A percentile compares a stretch with the other conserved stretches of the same genome.
These are phyloP conservation scores for Friedmanniomyces simplex DNA, from an alignment of 495 filamentous ascomycete species.

Conservation along the genomic window DNA sequence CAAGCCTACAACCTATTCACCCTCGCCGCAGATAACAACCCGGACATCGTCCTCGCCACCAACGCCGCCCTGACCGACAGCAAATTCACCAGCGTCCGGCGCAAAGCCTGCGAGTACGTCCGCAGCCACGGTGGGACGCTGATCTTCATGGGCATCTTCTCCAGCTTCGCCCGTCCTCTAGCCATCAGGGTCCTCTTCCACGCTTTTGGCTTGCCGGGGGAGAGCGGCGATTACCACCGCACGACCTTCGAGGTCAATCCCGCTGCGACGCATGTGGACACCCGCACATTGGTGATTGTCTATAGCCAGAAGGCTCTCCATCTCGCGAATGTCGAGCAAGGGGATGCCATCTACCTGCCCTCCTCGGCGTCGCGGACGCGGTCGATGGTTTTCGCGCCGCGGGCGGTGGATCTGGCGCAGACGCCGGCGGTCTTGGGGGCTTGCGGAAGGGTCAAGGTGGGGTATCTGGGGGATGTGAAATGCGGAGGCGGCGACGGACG, in stretches of 20 bases:
- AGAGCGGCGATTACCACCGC: conserved; percentile 29
- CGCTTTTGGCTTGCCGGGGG: conserved; percentile 34
- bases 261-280: not conserved
- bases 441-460: not conserved
- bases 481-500: not conserved
- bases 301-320: too few species aligned
- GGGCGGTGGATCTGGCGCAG: not conserved
- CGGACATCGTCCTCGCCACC: not conserved
- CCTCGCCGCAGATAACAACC: too few species aligned
- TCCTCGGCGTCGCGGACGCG: not conserved
- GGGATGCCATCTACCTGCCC: not conserved
- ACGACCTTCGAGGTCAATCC: conserved; percentile 18
- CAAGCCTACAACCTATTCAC: too few species aligned
- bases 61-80: not conserved
- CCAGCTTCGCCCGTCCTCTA: not conserved
- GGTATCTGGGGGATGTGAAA: not conserved
- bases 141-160: not conserved
- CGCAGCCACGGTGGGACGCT: not conserved
- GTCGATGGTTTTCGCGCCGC: not conserved
- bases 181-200: conserved; percentile 23
- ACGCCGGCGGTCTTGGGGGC: not conserved
- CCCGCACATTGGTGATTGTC: too few species aligned
- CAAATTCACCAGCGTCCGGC: not conserved
- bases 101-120: not conserved
- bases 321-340: too few species aligned